Conservation (phyloP, 257 asterid genomes). For the Jaltomata sinuosa region DNA sequence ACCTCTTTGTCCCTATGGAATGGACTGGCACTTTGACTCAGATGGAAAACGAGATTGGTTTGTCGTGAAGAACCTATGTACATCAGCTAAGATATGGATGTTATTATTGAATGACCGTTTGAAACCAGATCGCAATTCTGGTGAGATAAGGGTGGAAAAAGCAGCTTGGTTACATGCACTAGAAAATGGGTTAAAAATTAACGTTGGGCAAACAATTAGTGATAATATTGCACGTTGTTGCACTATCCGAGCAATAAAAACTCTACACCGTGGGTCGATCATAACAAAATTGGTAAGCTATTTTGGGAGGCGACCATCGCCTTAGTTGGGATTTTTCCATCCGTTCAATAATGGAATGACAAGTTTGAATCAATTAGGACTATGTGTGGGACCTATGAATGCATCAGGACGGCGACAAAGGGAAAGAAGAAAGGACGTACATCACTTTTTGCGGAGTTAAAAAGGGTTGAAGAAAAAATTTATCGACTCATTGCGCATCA, state of each 20-base stretch:
- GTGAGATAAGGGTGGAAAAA: neutral
- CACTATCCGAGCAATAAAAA: too few relatives aligned
- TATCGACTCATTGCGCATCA: neutral
- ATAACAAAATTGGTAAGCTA: neutral
- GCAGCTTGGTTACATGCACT: neutral
- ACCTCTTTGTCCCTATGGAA: neutral
- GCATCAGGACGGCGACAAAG: neutral
- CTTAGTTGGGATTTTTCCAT: neutral
- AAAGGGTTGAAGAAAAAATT: neutral
- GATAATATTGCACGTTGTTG: neutral
- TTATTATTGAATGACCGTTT: neutral
- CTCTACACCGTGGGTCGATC: neutral
- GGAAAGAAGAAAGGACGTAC: neutral
- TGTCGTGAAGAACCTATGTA: neutral
- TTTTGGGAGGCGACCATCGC: neutral
- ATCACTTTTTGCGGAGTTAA: neutral
- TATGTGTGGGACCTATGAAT: neutral
- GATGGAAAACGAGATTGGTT: neutral
- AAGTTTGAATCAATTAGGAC: neutral
- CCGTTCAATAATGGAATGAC: neutral
- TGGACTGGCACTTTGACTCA: neutral
- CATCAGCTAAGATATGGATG: neutral
- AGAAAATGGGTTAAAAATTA: too few relatives aligned
- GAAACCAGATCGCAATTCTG: neutral
- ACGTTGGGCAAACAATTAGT: neutral